Conservation (phyloP, 306 rosid genomes). For the Gleditsia sinensis region DNA sequence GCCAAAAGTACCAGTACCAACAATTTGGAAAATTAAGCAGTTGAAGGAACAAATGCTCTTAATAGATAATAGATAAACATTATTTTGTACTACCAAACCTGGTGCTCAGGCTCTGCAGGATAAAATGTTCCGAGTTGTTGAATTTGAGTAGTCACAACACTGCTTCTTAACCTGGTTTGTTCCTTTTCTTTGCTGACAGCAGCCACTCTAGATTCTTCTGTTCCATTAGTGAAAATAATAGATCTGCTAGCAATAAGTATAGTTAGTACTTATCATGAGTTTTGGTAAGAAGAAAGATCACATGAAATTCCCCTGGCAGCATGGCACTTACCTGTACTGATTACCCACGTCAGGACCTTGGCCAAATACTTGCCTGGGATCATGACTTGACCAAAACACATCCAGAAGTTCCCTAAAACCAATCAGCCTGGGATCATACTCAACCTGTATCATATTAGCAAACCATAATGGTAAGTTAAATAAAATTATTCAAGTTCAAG, state of each 20-base stretch:
- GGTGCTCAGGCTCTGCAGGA: conserved; percentile 92
- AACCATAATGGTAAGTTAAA: conserved; percentile 5
- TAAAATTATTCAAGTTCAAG: conserved; percentile 18
- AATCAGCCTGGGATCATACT: conserved; percentile 70
- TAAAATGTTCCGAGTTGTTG: conserved; percentile 67
- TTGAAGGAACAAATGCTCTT: neutral
- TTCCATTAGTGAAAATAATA: conserved; percentile 75
- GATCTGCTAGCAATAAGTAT: conserved; percentile 54
- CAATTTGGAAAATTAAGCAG: neutral
- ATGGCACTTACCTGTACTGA: conserved; percentile 70
- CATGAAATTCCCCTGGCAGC: conserved; percentile 18
- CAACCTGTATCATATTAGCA: conserved; percentile 58
- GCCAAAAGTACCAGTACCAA: neutral
- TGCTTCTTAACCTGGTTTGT: conserved; percentile 73
- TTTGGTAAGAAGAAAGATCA: conserved; percentile 12
- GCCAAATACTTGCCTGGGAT: conserved; percentile 89
- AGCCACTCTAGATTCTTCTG: conserved; percentile 80
- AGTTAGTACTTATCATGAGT: conserved; percentile 4
- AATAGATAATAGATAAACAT: conserved; percentile 6
- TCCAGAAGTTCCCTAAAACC: conserved; percentile 71
- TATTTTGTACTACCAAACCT: conserved; percentile 50
- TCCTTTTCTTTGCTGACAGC: conserved; percentile 77
- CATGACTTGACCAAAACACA: conserved; percentile 87
- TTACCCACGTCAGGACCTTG: conserved; percentile 97
- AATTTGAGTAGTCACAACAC: conserved; percentile 81